phyloP scores from a whole-genome alignment of 2,329 filamentous ascomycete species.

The Cladosporium sp. region DNA sequence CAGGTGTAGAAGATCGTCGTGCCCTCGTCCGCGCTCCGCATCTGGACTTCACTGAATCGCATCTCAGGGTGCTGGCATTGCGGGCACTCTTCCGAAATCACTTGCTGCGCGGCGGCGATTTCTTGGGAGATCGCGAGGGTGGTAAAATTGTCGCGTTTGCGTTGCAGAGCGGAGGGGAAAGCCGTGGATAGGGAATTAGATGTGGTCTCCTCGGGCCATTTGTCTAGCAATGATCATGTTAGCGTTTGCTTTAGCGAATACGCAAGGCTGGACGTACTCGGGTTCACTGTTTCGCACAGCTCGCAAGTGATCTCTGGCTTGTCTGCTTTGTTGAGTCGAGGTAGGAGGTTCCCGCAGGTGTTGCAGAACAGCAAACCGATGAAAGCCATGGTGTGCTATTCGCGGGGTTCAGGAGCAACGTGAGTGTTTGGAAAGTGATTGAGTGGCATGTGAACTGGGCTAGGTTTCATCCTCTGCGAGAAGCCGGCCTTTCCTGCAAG shows the following conservation, averaged over 20 bases:
- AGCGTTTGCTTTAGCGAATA: neutral
- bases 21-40: slow-evolving; percentile 87
- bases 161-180: slow-evolving; percentile 4
- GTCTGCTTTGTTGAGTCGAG: slow-evolving; percentile 66
- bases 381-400: slow-evolving; percentile 57
- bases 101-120: slow-evolving; percentile 70
- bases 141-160: slow-evolving; percentile 4
- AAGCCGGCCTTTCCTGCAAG: no score
- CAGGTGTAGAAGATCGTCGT: slow-evolving; percentile 83
- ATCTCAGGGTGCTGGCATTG: slow-evolving; percentile 75
- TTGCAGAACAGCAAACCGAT: slow-evolving; percentile 86
- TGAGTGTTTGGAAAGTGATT: no score
- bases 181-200: slow-evolving; percentile 43
- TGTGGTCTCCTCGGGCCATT: slow-evolving; percentile 63
- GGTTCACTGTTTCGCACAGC: slow-evolving; percentile 74
- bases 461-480: no score
- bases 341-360: slow-evolving; percentile 80
- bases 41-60: slow-evolving; percentile 72
- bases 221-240: slow-evolving; percentile 45
- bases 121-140: neutral
- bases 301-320: slow-evolving; percentile 72
- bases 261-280: slow-evolving; percentile 48
- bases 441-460: no score
- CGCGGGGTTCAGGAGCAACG: no score
- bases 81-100: slow-evolving; percentile 61